Evolutionary conservation across 2,329 filamentous ascomycete species (phyloP), one percentile per base, ranked within the genome.

Genomic region (Pyricularia pennisetigena): DNA sequence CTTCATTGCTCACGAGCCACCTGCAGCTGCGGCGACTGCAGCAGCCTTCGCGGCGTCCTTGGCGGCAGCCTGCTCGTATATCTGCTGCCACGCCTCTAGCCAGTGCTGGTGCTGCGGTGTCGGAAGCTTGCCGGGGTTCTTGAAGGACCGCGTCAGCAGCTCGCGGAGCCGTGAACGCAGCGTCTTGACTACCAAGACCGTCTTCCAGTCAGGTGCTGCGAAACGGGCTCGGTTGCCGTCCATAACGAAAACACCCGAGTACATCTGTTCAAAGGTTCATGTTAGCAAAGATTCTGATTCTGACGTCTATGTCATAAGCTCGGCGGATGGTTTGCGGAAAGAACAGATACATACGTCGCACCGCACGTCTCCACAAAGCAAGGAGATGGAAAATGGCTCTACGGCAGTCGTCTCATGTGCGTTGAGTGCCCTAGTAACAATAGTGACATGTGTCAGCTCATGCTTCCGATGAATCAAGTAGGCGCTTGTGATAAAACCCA

Each of bases 191-290:
- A 90, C 93, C 49, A 97, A 86, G 84, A 95, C 89, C 0, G 90
- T 90, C 79, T 94, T 96, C 94, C 94, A 98, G 75, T 97, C 91
- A 4, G 88, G 85, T 0, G 96, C 85, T 26, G 90, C 86, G 76
- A 98, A 97, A 65, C 92, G 87, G 65, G 94, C 86, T 32, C 94
- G 86, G 76, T 97, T 97, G 63, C 92, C 91, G 75, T 97, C 95
- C 63, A 99, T 85, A 24, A 93, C 85, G 59, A 97, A 85, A 2
- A 97, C 90, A 16, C 95, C 95, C 0, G 94, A 87, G 75, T 92
- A 97, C 81, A 97, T 87, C 85, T 94, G 41, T 3, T 20, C 3
- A 20, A 10, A 29, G 12, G 24, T 35, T 3, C 3, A 54, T 61
- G 23, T 30, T 61, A 23, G 49, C 16, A n/a, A 41, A 23, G 23